Conservation (phyloP, 2,329 filamentous ascomycete genomes). For the Stagonosporopsis tanaceti region DNA sequence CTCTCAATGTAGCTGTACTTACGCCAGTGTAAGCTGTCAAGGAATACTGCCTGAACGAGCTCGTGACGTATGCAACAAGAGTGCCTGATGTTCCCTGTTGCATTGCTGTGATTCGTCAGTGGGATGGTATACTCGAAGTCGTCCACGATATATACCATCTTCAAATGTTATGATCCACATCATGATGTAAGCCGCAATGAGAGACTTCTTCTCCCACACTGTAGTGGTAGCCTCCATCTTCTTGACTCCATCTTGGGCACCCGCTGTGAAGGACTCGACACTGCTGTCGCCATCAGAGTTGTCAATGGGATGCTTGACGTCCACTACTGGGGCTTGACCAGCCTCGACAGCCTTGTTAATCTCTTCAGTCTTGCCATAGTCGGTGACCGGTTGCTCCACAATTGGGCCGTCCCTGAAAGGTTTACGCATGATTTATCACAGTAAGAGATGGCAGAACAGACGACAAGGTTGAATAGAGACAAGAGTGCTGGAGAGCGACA, state of each 20-base stretch:
- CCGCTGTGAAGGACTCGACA: constrained; percentile 13
- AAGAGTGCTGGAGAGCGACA: background rate
- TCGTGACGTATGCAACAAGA: constrained; percentile 45
- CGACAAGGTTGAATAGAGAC: background rate
- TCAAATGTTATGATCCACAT: constrained; percentile 34
- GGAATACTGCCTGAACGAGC: constrained; percentile 40
- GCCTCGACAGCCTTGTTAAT: constrained; percentile 20
- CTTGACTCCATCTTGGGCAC: constrained; percentile 49
- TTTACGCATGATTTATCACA: constrained; percentile 3
- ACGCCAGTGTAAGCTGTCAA: constrained; percentile 44
- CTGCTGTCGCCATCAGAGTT: constrained; percentile 6
- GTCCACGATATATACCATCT: constrained; percentile 39
- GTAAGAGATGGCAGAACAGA: background rate
- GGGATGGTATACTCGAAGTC: too few relatives aligned
- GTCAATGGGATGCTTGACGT: constrained; percentile 19
- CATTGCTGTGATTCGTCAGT: constrained; percentile 28
- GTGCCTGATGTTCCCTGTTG: constrained; percentile 51
- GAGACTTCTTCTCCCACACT: constrained; percentile 49
- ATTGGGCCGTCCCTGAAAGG: constrained; percentile 6
- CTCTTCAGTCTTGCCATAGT: constrained; percentile 12
- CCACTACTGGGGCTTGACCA: constrained; percentile 16
- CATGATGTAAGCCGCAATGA: constrained; percentile 50
- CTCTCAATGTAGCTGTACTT: background rate
- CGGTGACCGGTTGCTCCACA: constrained; percentile 6
- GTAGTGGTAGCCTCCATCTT: constrained; percentile 52